Conservation (phyloP, 768 basidiomycete genomes). For the Phaffia australis region DNA sequence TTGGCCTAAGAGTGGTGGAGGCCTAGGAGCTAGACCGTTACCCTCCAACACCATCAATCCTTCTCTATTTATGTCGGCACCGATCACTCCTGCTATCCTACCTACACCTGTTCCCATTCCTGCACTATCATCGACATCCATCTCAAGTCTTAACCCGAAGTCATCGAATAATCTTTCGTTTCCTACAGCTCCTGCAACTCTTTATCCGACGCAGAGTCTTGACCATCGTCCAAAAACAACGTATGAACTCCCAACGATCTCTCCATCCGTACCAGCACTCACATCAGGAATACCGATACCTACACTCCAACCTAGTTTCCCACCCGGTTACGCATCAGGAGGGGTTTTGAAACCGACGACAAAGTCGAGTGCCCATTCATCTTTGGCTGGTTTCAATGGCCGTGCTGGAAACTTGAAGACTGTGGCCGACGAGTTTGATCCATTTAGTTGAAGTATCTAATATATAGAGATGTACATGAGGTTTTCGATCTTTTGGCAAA, state of each 20-base stretch:
- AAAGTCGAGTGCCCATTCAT: not conserved
- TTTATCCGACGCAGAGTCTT: not conserved
- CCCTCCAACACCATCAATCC: not conserved
- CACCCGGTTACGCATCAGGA: conserved; percentile 11
- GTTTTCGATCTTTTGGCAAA: not conserved
- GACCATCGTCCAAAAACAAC: not conserved
- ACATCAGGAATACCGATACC: not conserved
- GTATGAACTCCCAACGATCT: not conserved
- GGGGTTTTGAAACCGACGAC: conserved; percentile 11
- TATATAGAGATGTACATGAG: not conserved
- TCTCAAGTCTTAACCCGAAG: conserved; percentile 4
- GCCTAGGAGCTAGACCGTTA: too few species aligned
- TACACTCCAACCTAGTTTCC: not conserved
- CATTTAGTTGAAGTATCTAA: conserved; percentile 13
- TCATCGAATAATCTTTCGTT: too few species aligned
- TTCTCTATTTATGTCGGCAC: conserved; percentile 27
- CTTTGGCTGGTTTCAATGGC: not conserved
- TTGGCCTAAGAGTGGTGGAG: too few species aligned
- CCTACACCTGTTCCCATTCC: conserved; percentile 35
- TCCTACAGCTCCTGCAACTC: not conserved
- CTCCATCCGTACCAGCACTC: not conserved
- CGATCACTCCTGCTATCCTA: conserved; percentile 29
- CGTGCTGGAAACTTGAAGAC: not conserved
- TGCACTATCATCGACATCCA: conserved; percentile 16
- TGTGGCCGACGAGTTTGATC: conserved; percentile 23